These are phyloP conservation scores for Andrographis paniculata DNA, from an alignment of 305 asterid species.

Conservation along the genomic window DNA sequence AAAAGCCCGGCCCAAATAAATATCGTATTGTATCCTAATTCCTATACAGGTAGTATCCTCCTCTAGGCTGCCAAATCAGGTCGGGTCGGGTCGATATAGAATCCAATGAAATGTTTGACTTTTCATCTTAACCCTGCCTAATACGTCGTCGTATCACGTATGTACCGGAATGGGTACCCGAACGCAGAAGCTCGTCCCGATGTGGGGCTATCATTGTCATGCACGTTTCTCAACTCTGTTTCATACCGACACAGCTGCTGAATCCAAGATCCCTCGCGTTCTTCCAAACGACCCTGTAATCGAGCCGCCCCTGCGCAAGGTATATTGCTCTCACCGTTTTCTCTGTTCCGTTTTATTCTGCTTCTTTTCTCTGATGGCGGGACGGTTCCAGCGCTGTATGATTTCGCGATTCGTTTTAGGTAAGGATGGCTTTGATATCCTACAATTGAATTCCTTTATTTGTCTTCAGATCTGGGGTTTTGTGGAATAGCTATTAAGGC, in stretches of 20 bases:
- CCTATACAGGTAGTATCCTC: no score
- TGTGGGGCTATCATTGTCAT: neutral
- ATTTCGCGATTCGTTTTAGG: constrained; percentile 16
- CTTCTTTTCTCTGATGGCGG: constrained; percentile 13
- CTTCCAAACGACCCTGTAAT: constrained; percentile 24
- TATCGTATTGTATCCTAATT: no score
- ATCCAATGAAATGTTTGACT: neutral
- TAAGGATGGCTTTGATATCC: constrained; percentile 4
- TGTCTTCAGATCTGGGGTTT: constrained; percentile 40
- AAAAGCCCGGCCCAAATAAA: no score
- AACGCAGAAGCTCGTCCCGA: neutral
- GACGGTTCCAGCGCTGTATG: constrained; percentile 6
- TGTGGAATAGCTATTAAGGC: constrained; percentile 16
- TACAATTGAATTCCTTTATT: constrained; percentile 21
- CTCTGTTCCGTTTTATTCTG: constrained; percentile 1
- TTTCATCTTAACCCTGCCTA: neutral
- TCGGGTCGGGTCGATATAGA: no score
- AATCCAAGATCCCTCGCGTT: constrained; percentile 35
- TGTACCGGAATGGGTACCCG: no score
- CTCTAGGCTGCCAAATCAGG: no score
- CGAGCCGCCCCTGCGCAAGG: constrained; percentile 22
- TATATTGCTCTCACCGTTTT: constrained; percentile 3
- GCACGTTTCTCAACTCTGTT: constrained; percentile 18
- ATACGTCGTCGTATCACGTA: constrained; percentile 2
- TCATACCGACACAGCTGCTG: constrained; percentile 32